Percentiles rank a stretch among this genome's conserved stretches.
phyloP scores from a whole-genome alignment of 2,329 filamentous ascomycete species.

The Calonectria hawksworthii region DNA sequence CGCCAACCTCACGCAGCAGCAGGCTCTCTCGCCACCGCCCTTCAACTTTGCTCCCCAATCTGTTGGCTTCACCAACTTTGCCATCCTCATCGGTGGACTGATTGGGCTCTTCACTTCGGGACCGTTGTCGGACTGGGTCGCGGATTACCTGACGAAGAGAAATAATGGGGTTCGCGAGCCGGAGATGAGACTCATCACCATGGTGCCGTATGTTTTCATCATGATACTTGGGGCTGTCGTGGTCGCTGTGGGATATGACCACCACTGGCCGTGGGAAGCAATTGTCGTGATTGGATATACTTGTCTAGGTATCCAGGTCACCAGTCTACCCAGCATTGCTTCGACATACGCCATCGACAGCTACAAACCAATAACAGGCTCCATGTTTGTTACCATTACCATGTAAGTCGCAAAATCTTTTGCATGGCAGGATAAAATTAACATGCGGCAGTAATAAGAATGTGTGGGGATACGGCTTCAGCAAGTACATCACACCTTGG shows the following conservation, averaged over 20 bases:
- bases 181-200: constrained; percentile 25
- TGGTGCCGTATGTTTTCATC: constrained; percentile 24
- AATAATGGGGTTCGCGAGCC: constrained; percentile 27
- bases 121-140: constrained; percentile 20
- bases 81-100: constrained; percentile 21
- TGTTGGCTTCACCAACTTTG: constrained; percentile 26
- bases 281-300: constrained; percentile 24
- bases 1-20: constrained; percentile 28
- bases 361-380: constrained; percentile 25
- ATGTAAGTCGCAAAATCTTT: background rate
- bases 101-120: constrained; percentile 27
- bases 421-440: background rate
- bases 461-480: constrained; percentile 24
- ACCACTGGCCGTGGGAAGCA: constrained; percentile 23
- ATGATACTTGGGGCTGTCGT: constrained; percentile 18
- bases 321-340: constrained; percentile 21
- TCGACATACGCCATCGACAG: constrained; percentile 30
- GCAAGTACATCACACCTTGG: constrained; percentile 23
- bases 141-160: constrained; percentile 23
- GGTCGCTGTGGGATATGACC: constrained; percentile 19
- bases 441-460: constrained; percentile 16
- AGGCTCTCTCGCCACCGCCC: constrained; percentile 16
- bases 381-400: constrained; percentile 27
- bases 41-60: constrained; percentile 22
- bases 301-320: constrained; percentile 22